phyloP scores from a whole-genome alignment of 257 asterid genomes.

The Capsicum baccatum region DNA sequence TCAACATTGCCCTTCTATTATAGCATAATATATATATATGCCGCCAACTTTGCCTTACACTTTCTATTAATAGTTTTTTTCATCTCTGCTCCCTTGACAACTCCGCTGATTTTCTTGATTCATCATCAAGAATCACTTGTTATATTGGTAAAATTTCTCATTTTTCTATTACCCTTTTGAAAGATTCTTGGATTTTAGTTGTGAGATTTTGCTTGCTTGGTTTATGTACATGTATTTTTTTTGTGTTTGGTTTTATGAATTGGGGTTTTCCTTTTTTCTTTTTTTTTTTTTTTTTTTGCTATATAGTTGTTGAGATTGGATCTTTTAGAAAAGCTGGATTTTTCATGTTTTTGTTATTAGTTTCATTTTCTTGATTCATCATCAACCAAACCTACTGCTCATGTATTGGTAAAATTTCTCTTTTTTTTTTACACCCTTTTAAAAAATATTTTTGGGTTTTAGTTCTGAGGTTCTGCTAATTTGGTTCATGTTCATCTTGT shows the following conservation, averaged over 20 bases:
- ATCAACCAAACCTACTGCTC: neutral
- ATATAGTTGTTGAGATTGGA: no score
- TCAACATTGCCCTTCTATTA: no score
- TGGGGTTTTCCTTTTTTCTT: neutral
- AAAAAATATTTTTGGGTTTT: neutral
- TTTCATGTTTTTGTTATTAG: neutral
- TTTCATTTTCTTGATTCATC: neutral
- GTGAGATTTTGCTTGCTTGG: neutral
- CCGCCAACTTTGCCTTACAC: neutral
- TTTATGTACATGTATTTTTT: neutral
- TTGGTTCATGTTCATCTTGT: neutral
- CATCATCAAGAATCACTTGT: no score
- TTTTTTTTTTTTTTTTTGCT: no score
- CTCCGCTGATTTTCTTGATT: neutral
- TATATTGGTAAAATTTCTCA: neutral
- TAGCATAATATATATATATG: neutral
- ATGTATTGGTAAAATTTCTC: neutral
- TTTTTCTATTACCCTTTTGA: neutral
- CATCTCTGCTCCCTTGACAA: neutral
- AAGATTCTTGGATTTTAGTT: neutral
- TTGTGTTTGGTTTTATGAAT: neutral
- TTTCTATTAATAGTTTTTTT: neutral
- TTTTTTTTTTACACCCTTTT: neutral
- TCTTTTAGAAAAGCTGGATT: no score
- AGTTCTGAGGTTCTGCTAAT: neutral